Evolutionary conservation across 2,329 filamentous ascomycete species (phyloP).

Genomic region (Cercospora sojina): DNA sequence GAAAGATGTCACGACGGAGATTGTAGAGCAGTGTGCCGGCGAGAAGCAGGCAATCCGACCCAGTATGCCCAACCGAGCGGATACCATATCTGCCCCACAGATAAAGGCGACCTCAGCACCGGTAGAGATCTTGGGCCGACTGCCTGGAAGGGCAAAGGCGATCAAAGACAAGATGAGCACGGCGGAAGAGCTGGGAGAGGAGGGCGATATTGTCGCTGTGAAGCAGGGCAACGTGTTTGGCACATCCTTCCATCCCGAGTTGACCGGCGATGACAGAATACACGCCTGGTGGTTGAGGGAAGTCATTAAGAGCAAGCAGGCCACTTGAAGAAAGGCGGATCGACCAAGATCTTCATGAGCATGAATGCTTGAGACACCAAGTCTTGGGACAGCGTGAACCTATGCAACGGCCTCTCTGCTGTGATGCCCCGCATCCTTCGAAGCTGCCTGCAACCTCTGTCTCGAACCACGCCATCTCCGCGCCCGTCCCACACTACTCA

Average conservation of each 20-base stretch:
- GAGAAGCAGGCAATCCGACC: conserved; percentile 3
- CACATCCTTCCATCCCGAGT: conserved; percentile 92
- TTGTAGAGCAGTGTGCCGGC: conserved; percentile 21
- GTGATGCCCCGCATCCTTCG: neutral
- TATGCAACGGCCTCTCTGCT: neutral
- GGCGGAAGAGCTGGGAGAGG: conserved; percentile 49
- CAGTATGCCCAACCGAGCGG: conserved; percentile 36
- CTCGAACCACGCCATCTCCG: neutral
- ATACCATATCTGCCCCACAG: conserved; percentile 59
- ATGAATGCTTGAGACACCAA: neutral
- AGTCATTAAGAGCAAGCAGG: conserved; percentile 45
- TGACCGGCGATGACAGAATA: conserved; percentile 83
- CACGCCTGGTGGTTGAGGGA: conserved; percentile 90
- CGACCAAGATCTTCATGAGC: neutral
- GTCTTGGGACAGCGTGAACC: neutral
- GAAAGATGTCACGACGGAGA: conserved; percentile 8
- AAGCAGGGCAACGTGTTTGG: conserved; percentile 88
- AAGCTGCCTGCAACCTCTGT: neutral
- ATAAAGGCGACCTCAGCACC: conserved; percentile 48
- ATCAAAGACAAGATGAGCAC: conserved; percentile 50
- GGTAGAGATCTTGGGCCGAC: conserved; percentile 59
- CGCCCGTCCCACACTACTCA: neutral
- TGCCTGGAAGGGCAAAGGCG: conserved; percentile 54
- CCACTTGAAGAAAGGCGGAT: neutral
- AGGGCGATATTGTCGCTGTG: conserved; percentile 82